Evolutionary conservation across 306 rosid genomes (phyloP).

Genomic region (Macrotyloma uniflorum): DNA sequence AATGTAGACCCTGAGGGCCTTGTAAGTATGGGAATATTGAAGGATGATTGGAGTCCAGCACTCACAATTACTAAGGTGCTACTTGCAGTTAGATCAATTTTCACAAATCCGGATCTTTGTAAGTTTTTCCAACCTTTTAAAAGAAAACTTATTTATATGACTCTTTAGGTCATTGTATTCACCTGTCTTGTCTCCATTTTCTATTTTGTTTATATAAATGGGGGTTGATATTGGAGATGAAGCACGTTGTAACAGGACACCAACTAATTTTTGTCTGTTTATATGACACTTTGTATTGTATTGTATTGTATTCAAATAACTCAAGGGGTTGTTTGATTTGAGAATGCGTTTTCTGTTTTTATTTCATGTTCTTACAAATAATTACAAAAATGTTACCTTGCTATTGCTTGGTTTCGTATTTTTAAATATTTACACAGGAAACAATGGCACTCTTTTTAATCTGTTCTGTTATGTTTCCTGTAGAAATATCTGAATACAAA

Average conservation of each 20-base stretch:
- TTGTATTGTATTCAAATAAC: background rate
- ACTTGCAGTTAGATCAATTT: slow-evolving; percentile 65
- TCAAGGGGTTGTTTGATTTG: background rate
- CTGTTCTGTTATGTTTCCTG: background rate
- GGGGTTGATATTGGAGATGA: background rate
- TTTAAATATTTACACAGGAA: background rate
- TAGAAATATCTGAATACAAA: background rate
- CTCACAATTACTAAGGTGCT: slow-evolving; percentile 80
- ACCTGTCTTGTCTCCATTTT: background rate
- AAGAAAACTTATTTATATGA: background rate
- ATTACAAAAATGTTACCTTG: background rate
- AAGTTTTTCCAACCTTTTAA: slow-evolving; percentile 44
- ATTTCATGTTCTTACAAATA: slow-evolving; percentile 7
- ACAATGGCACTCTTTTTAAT: background rate
- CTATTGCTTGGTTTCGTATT: background rate
- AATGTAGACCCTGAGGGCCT: slow-evolving; percentile 70
- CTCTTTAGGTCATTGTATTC: background rate
- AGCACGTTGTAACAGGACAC: background rate
- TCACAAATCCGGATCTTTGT: slow-evolving; percentile 83
- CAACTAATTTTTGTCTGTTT: background rate
- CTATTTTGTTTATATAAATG: background rate
- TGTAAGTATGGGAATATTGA: slow-evolving; percentile 69
- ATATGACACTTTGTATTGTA: background rate
- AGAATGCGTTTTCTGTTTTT: background rate
- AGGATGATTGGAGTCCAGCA: slow-evolving; percentile 97